Conservation (phyloP, 2,329 filamentous ascomycete species). For the Torrubiella hemipterigena region DNA sequence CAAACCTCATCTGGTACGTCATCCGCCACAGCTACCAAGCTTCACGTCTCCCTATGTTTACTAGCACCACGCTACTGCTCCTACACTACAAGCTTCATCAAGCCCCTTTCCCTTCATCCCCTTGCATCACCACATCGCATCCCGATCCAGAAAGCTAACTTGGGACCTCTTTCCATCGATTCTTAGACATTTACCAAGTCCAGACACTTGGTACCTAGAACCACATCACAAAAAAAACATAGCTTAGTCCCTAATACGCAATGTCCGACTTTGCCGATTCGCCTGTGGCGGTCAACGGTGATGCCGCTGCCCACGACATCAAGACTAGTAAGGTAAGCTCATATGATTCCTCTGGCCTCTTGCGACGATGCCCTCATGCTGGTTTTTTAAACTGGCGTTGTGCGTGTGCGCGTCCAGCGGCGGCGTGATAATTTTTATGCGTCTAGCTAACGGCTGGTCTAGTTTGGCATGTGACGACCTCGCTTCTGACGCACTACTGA, state of each 20-base stretch:
- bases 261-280: slow-evolving; percentile 31
- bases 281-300: slow-evolving; percentile 31
- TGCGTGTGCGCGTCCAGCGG: not conserved
- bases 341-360: slow-evolving; percentile 15
- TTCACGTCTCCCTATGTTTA: too few species aligned
- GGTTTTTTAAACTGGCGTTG: slow-evolving; percentile 5
- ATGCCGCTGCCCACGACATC: slow-evolving; percentile 30
- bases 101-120: too few species aligned
- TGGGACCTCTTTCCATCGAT: not conserved
- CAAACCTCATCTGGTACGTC: too few species aligned
- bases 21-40: too few species aligned
- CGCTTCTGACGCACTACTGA: not conserved
- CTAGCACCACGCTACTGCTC: too few species aligned
- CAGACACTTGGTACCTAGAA: too few species aligned
- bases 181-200: too few species aligned
- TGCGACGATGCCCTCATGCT: slow-evolving; percentile 4
- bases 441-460: slow-evolving; percentile 4
- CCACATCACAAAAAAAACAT: slow-evolving; percentile 7
- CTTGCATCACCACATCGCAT: too few species aligned
- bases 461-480: slow-evolving; percentile 8
- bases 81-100: too few species aligned
- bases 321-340: slow-evolving; percentile 47
- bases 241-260: slow-evolving; percentile 5
- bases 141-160: too few species aligned
- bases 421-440: not conserved